A percentile compares a stretch with the other conserved stretches of the same genome.
Evolutionary conservation across 2,329 filamentous ascomycete species (phyloP).

Genomic region (Simplicillium sp.): DNA sequence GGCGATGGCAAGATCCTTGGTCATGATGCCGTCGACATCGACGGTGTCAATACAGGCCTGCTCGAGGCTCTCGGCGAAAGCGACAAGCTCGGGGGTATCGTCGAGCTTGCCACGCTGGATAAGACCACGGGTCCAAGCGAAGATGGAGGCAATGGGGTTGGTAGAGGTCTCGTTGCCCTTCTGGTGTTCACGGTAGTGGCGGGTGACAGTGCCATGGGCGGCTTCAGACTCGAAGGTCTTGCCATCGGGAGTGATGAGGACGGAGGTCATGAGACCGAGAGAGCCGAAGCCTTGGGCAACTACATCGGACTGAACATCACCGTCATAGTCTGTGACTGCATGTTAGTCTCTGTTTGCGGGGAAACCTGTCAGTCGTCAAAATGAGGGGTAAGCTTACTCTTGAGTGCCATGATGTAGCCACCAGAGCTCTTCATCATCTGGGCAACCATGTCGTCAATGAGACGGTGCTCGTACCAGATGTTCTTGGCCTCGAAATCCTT

Average conservation of each 20-base stretch:
- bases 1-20: conserved; percentile 94
- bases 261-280: conserved; percentile 95
- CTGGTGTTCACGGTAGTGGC: conserved; percentile 98
- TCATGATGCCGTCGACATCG: conserved; percentile 92
- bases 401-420: conserved; percentile 94
- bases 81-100: conserved; percentile 79
- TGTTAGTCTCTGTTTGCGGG: conserved; percentile 5
- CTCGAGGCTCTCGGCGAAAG: conserved; percentile 88
- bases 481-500: conserved; percentile 79
- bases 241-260: conserved; percentile 92
- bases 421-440: conserved; percentile 99
- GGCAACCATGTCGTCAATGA: conserved; percentile 99
- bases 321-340: conserved; percentile 72
- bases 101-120: conserved; percentile 90
- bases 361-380: not conserved
- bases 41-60: conserved; percentile 91
- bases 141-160: conserved; percentile 98
- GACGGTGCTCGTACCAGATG: conserved; percentile 98
- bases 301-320: conserved; percentile 97
- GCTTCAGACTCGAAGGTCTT: conserved; percentile 97
- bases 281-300: conserved; percentile 97
- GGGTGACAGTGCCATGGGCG: conserved; percentile 94
- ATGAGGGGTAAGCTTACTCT: conserved; percentile 58
- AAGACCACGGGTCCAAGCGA: conserved; percentile 95
- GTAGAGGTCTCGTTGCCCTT: conserved; percentile 96